phyloP scores from a whole-genome alignment of 2,329 filamentous ascomycete species.

The Phaeophleospora eucalypticola region DNA sequence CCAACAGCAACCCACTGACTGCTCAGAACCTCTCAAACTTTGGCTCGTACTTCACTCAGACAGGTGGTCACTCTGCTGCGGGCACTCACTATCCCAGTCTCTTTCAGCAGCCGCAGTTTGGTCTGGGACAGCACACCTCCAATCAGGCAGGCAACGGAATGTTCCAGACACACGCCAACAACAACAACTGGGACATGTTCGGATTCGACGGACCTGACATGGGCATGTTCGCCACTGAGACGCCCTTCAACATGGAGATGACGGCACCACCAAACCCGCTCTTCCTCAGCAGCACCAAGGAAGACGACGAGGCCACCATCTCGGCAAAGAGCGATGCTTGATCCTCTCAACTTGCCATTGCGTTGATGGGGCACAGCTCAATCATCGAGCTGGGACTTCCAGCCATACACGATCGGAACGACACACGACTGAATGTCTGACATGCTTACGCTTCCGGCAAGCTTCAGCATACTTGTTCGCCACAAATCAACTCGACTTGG shows the following conservation, averaged over 20 bases:
- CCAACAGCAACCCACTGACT: conserved; percentile 7
- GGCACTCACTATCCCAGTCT: background rate
- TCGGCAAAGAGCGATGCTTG: conserved; percentile 24
- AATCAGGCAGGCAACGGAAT: conserved; percentile 5
- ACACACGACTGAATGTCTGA: background rate
- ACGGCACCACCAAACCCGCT: conserved; percentile 24
- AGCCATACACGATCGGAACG: background rate
- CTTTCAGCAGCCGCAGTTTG: conserved; percentile 4
- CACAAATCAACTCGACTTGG: background rate
- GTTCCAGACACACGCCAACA: conserved; percentile 8
- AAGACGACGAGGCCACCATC: conserved; percentile 31
- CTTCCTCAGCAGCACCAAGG: conserved; percentile 26
- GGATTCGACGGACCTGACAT: conserved; percentile 1
- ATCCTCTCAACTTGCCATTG: background rate
- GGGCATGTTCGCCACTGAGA: conserved; percentile 1
- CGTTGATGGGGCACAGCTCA: background rate
- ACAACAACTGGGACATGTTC: conserved; percentile 13
- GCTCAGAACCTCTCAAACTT: conserved; percentile 5
- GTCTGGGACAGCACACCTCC: background rate
- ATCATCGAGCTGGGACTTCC: background rate
- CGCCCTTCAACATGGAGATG: conserved; percentile 7
- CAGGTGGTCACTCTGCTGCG: background rate
- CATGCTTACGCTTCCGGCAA: background rate
- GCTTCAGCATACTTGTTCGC: background rate
- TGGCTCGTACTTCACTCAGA: conserved; percentile 7